Base-by-base conservation (phyloP, 495 filamentous ascomycete species). In the Podospora tetraspora region DNA sequence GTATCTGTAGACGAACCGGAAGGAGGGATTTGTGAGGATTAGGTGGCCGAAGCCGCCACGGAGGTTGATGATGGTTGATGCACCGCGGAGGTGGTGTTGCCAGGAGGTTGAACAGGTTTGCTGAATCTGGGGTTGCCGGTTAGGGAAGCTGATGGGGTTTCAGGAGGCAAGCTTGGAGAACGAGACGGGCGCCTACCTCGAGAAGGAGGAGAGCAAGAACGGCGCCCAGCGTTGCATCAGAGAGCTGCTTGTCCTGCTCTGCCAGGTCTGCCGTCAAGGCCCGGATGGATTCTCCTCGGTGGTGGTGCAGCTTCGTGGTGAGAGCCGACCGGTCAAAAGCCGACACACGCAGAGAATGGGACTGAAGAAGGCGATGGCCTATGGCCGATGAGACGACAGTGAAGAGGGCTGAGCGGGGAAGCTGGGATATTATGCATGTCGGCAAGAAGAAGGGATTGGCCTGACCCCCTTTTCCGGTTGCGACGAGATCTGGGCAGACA, bases 1-100 rank as follows among this genome's bases (percentile, higher is more conserved):
- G 21, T 68, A 68, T 59, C 67, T 21, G 25, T 52, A 64, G 22
- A 68, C 1, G 57, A 52, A 62, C n/a, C 62, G 23, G 13, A 68
- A 57, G 16, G 27, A n/a, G 2, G 43, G 6, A 19, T 8, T 52
- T 7, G 19, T 8, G 1, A 52, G 7, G 16, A 52, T n/a, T 2
- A 52, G 43, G 43, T 52, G 43, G 43, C 43, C 43, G 43, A 52
- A 7, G 13, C 43, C 43, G 7, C 43, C 43, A 5, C 43, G 43
- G 16, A 52, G 43, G 43, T 52, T 52, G 16, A 52, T 52, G 43
- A 52, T 52, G 43, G 43, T 52, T n/a, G 43, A 1, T 52, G 43
- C 43, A 2, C 43, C 43, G 43, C 7, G 5, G 43, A 52, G 43
- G 19, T 52, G 43, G 16, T 52, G 43, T 0, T 52, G 43, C 43